These are phyloP conservation scores for Magnolia kwangsiensis DNA, from an alignment of 164 flowering plant genomes.

Conservation along the genomic window DNA sequence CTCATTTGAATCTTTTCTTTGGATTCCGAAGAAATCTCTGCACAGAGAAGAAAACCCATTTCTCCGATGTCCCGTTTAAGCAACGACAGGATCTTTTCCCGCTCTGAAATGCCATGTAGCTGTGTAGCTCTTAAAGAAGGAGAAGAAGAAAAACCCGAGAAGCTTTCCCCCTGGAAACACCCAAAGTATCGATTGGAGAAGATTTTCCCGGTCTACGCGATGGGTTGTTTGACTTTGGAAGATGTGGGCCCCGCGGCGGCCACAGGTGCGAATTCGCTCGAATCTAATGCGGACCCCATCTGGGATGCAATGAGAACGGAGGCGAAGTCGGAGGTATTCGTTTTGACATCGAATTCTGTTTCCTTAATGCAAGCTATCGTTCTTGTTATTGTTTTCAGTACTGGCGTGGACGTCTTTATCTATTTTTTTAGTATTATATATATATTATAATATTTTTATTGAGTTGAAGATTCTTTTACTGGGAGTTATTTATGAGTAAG, in stretches of 20 bases:
- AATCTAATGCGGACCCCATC: conserved; percentile 5
- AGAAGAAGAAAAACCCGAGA: not conserved
- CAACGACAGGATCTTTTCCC: conserved; percentile 8
- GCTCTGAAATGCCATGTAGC: not conserved
- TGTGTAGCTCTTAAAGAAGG: conserved; percentile 3
- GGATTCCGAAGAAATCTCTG: conserved; percentile 7
- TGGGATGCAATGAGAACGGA: conserved; percentile 18
- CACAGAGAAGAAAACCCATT: conserved; percentile 16
- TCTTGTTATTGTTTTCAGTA: not conserved
- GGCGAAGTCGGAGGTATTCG: conserved; percentile 8
- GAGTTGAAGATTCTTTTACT: not conserved
- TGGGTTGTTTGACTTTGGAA: conserved; percentile 30
- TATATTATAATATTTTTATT: not conserved
- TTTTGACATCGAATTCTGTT: not conserved
- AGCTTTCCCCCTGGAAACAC: not conserved
- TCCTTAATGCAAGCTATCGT: not conserved
- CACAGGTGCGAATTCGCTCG: not conserved
- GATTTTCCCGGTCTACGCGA: conserved; percentile 63
- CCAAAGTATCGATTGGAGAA: conserved; percentile 39
- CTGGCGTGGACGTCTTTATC: not conserved
- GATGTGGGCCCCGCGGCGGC: not conserved
- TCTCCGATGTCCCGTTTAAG: conserved; percentile 16
- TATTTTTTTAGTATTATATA: not conserved
- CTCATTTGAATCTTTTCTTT: not conserved
- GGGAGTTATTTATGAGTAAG: not conserved